Evolutionary conservation across 768 basidiomycete genomes (phyloP).

Genomic region (Hericium erinaceus): DNA sequence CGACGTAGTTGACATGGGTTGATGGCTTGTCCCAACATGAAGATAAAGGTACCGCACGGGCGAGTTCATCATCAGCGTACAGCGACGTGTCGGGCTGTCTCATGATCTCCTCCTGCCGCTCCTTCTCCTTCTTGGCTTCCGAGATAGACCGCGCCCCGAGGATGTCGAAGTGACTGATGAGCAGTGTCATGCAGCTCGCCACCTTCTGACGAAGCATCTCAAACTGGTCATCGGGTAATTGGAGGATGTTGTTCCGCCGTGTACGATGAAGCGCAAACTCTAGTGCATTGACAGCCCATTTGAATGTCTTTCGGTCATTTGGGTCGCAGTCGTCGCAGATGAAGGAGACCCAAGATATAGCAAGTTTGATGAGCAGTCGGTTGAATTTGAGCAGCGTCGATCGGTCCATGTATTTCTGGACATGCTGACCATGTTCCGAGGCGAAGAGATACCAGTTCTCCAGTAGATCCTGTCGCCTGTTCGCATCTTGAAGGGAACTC

Average conservation of each 20-base stretch:
- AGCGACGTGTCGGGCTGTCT: conserved; percentile 40
- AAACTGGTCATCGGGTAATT: conserved; percentile 84
- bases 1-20: conserved; percentile 35
- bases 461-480: conserved; percentile 72
- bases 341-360: conserved; percentile 97
- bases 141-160: conserved; percentile 84
- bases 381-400: conserved; percentile 65
- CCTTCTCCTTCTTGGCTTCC: conserved; percentile 86
- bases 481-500: conserved; percentile 46
- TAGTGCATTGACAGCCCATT: conserved; percentile 94
- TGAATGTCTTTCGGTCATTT: conserved; percentile 90
- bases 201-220: conserved; percentile 85
- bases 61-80: conserved; percentile 44
- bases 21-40: conserved; percentile 22
- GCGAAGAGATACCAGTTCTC: conserved; percentile 95
- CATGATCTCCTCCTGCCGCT: conserved; percentile 59
- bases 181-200: conserved; percentile 91
- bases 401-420: conserved; percentile 81
- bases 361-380: conserved; percentile 75
- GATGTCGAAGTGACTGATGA: conserved; percentile 97
- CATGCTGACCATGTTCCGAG: conserved; percentile 91
- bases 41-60: conserved; percentile 27
- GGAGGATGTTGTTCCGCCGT: conserved; percentile 78
- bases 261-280: conserved; percentile 89
- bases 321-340: conserved; percentile 98